Percentiles rank a stretch among this genome's conserved stretches.
Conservation (phyloP, 2,329 filamentous ascomycete species). For the Raffaelea ambrosiae region DNA sequence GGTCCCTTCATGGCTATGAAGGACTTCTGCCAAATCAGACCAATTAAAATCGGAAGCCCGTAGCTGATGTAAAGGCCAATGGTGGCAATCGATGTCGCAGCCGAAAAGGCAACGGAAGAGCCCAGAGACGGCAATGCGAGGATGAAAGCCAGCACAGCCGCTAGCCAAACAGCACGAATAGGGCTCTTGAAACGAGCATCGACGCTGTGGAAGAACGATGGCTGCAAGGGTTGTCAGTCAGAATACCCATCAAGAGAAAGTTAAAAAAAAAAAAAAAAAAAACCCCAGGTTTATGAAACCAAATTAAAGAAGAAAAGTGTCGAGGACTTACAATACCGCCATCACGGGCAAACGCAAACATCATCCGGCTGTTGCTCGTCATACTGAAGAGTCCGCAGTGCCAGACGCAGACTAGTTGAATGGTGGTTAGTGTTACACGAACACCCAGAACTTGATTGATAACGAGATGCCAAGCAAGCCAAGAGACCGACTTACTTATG, state of each 20-base stretch:
- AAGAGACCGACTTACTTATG: conserved; percentile 26
- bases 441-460: too few species aligned
- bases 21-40: conserved; percentile 39
- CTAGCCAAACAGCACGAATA: conserved; percentile 46
- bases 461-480: background rate
- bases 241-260: background rate
- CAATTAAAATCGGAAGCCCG: conserved; percentile 47
- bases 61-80: conserved; percentile 51
- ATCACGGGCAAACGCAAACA: conserved; percentile 50
- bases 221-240: conserved; percentile 22
- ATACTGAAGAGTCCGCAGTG: conserved; percentile 51
- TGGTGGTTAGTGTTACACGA: too few species aligned
- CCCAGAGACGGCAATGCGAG: conserved; percentile 47
- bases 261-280: too few species aligned
- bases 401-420: conserved; percentile 42
- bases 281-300: background rate
- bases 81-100: conserved; percentile 51
- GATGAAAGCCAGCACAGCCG: conserved; percentile 43
- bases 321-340: conserved; percentile 35
- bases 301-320: background rate
- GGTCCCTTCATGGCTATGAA: conserved; percentile 45
- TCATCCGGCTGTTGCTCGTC: conserved; percentile 50
- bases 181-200: conserved; percentile 40
- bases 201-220: conserved; percentile 44
- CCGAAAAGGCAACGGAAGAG: conserved; percentile 45